Conservation (phyloP, 352 stramenopile genomes). For the Phytophthora aleatoria region DNA sequence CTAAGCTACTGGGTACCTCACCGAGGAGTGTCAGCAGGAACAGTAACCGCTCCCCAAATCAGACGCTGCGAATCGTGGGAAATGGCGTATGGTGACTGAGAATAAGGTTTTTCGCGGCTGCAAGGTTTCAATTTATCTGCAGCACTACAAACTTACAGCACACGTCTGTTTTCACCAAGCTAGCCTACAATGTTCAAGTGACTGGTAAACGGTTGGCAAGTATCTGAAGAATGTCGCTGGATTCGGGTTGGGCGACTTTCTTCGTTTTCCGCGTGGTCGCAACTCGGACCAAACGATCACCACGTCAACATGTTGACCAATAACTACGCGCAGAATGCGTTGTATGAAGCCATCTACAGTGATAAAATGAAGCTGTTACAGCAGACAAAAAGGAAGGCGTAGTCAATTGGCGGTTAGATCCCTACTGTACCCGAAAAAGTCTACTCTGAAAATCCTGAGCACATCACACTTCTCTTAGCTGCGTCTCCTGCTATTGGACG, state of each 20-base stretch:
- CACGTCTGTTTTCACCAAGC: no score
- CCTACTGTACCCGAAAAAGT: background rate
- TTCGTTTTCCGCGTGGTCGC: background rate
- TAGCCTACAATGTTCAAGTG: no score
- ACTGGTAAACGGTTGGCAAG: no score
- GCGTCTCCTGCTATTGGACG: background rate
- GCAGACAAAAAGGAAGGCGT: background rate
- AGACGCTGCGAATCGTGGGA: no score
- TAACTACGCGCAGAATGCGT: background rate
- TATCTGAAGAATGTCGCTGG: background rate
- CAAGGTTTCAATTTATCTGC: no score
- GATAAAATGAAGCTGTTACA: background rate
- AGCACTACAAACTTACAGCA: no score
- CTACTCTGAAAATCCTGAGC: background rate
- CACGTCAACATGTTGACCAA: no score
- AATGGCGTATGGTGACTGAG: no score
- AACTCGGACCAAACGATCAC: background rate
- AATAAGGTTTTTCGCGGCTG: no score
- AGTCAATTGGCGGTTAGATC: slow-evolving; percentile 5
- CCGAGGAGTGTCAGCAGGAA: no score
- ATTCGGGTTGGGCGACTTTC: background rate
- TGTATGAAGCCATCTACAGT: slow-evolving; percentile 5
- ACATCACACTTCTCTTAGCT: background rate
- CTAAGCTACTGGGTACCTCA: no score
- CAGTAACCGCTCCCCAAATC: no score